Percentiles rank a stretch among this genome's conserved stretches.
These are phyloP conservation scores for Phytophthora pini DNA, from an alignment of 352 stramenopile genomes.

Conservation along the genomic window DNA sequence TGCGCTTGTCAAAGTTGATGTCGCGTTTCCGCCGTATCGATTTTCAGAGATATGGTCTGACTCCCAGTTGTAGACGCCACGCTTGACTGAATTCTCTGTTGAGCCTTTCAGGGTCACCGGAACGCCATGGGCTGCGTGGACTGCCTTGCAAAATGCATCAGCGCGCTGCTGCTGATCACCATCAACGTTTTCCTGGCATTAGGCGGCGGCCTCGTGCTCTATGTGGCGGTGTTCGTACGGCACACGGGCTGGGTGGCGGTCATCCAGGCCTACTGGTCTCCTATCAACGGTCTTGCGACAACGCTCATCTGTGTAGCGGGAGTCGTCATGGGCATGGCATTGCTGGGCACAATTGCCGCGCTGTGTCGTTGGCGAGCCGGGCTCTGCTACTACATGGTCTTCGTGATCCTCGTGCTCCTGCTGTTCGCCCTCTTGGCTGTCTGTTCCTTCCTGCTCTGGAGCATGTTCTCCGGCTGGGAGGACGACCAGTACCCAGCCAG, in stretches of 20 bases:
- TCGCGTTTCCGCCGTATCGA: constrained; percentile 4
- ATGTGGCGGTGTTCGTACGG: constrained; percentile 50
- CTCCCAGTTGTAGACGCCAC: constrained; percentile 19
- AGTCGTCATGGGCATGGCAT: constrained; percentile 60
- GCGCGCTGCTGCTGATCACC: constrained; percentile 52
- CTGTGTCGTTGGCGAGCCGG: constrained; percentile 58
- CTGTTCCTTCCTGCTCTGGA: constrained; percentile 53
- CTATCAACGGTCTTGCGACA: constrained; percentile 48
- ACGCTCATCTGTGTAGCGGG: constrained; percentile 53
- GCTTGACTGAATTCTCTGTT: constrained; percentile 18
- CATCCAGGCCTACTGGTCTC: constrained; percentile 52
- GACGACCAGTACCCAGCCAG: constrained; percentile 50
- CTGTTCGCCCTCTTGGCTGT: constrained; percentile 55
- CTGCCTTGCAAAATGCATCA: constrained; percentile 37
- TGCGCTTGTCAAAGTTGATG: constrained; percentile 4
- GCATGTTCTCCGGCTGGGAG: constrained; percentile 55
- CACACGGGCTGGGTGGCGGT: constrained; percentile 63
- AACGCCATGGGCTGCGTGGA: constrained; percentile 37
- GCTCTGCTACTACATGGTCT: constrained; percentile 60
- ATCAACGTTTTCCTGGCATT: constrained; percentile 71
- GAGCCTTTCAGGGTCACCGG: constrained; percentile 1
- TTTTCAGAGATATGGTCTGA: constrained; percentile 19
- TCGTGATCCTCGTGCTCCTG: constrained; percentile 58
- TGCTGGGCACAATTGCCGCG: constrained; percentile 58
- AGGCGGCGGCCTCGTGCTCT: constrained; percentile 60